These are phyloP conservation scores for Xylaria sp. DNA, from an alignment of 495 filamentous ascomycete genomes.

Conservation along the genomic window DNA sequence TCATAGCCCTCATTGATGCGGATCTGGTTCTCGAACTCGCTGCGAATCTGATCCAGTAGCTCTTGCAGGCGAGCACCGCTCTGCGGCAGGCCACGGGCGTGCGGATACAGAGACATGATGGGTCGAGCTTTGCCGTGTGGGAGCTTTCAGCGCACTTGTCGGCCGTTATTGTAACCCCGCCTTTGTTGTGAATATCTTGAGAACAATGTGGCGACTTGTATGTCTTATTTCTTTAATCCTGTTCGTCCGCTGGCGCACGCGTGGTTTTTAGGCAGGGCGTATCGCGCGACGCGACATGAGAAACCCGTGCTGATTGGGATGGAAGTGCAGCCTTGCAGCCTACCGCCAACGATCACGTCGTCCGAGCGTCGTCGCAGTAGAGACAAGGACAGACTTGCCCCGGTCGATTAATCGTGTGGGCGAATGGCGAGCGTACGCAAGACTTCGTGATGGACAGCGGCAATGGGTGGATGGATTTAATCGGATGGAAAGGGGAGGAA, in stretches of 20 bases:
- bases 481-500: constrained; percentile 27
- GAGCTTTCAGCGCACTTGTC: not conserved
- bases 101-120: constrained; percentile 85
- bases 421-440: constrained; percentile 29
- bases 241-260: not conserved
- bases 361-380: not conserved
- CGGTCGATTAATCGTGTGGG: constrained; percentile 7
- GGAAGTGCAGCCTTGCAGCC: not conserved
- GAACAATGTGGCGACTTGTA: not conserved
- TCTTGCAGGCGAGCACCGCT: constrained; percentile 78
- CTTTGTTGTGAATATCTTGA: not conserved
- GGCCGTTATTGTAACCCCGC: not conserved
- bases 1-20: constrained; percentile 81
- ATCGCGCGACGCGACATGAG: constrained; percentile 11
- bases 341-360: not conserved
- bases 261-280: not conserved
- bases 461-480: constrained; percentile 15
- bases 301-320: not conserved
- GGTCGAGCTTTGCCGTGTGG: constrained; percentile 17
- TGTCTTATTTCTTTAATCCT: not conserved
- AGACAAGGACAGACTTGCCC: not conserved
- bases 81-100: constrained; percentile 72
- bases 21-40: constrained; percentile 86
- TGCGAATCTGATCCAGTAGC: constrained; percentile 85
- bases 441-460: constrained; percentile 20